Evolutionary conservation across 108 stramenopile genomes (phyloP).

Genomic region (Chaetoceros tenuissimus): DNA sequence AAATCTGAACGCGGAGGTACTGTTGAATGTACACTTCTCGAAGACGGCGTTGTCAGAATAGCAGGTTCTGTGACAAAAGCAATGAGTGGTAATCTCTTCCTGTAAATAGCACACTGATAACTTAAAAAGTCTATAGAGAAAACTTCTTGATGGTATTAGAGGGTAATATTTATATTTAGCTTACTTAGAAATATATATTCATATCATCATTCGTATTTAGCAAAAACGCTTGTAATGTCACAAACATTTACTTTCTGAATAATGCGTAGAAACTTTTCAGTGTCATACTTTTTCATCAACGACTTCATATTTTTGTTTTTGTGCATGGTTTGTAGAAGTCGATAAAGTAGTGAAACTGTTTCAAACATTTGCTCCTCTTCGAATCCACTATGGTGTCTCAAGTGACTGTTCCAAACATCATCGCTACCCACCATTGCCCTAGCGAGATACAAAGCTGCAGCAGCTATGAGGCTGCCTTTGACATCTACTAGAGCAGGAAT

Average conservation of each 20-base stretch:
- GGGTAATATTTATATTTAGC: not conserved
- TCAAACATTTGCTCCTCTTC: not conserved
- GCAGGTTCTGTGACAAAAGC: constrained; percentile 57
- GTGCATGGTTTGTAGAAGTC: not conserved
- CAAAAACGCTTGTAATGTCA: no score
- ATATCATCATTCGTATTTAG: no score
- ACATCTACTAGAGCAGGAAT: not conserved
- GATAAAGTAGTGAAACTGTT: not conserved
- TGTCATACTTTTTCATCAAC: not conserved
- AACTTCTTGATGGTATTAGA: not conserved
- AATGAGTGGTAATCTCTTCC: constrained; percentile 24
- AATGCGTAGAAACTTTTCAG: not conserved
- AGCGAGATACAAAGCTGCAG: not conserved
- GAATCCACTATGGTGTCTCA: constrained; percentile 7
- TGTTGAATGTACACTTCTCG: constrained; percentile 61
- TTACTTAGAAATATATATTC: not conserved
- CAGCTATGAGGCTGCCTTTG: not conserved
- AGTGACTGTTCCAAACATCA: constrained; percentile 19
- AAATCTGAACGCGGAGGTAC: constrained; percentile 78
- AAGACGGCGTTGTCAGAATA: constrained; percentile 37
- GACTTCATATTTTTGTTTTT: not conserved
- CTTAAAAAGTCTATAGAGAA: not conserved
- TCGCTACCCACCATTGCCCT: not conserved
- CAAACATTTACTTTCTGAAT: not conserved
- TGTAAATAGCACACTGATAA: no score